Base-by-base conservation (phyloP, 2,329 filamentous ascomycete genomes). In the Lecanicillium sp. region DNA sequence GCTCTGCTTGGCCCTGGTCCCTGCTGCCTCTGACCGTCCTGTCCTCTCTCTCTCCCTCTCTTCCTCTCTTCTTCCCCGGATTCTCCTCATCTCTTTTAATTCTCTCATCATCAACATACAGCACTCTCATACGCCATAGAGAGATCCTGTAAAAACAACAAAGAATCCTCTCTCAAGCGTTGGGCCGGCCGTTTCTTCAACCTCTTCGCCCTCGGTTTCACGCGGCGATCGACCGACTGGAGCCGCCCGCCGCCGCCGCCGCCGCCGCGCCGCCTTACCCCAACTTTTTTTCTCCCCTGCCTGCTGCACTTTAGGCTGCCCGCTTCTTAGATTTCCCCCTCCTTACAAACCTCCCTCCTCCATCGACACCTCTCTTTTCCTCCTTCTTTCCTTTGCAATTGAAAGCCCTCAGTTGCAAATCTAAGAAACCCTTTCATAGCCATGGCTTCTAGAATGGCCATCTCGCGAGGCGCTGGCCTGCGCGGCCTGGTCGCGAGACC, bases 361-460 rank as follows among this genome's bases (percentile, higher is more conserved):
- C 33, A n/a, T 19, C 33, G 17, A 17, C 28, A 25, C 31, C 25
- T 42, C 31, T 22, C 33, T n/a, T n/a, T n/a, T n/a, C n/a, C n/a
- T 19, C 15, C 32, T 32, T 15, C 27, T 27, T 17, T 32, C 30
- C 17, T 29, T 31, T 25, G 15, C 43, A 43, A 43, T 37, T 43
- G 41, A 36, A 43, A 33, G n/a, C n/a, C 33, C 10, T 17, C 28
- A 31, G 13, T 40, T 37, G 33, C 37, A 36, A 29, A 36, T 28
- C 33, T 37, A 37, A 35, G n/a, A n/a, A 19, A 10, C 17, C 17
- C 29, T 22, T 39, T 33, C 37, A 20, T 19, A 22, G 39, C 14
- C 41, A 56, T 56, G 53, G 52, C 53, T 33, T 55, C 50, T 32
- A 45, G 51, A 45, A 44, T 54, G 42, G 44, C 46, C 40, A 37